Evolutionary conservation across 2,329 filamentous ascomycete species (phyloP).

Genomic region (Magnaporthiopsis rhizophila): DNA sequence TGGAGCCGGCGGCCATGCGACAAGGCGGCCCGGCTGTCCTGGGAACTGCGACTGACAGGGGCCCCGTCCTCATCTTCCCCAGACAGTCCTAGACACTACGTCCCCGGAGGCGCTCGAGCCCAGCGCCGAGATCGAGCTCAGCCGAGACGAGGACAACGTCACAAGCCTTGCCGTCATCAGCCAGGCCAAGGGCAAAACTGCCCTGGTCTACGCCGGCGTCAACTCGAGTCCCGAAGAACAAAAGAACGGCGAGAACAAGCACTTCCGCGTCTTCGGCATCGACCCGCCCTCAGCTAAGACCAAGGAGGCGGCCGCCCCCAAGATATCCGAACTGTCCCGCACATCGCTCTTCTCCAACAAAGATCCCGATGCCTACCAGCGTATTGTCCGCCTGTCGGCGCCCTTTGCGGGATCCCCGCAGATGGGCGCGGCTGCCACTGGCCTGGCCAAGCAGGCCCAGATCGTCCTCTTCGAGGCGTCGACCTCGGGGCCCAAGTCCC

Average conservation of each 20-base stretch:
- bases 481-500: conserved; percentile 33
- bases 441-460: conserved; percentile 66
- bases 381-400: conserved; percentile 46
- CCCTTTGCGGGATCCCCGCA: conserved; percentile 46
- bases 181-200: conserved; percentile 42
- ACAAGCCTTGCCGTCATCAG: conserved; percentile 69
- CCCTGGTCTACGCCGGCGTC: conserved; percentile 65
- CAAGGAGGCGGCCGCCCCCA: conserved; percentile 23
- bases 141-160: conserved; percentile 80
- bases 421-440: conserved; percentile 72
- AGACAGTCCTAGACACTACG: conserved; percentile 68
- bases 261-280: conserved; percentile 71
- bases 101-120: conserved; percentile 52
- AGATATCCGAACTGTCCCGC: conserved; percentile 44
- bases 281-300: conserved; percentile 20
- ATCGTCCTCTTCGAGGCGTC: conserved; percentile 71
- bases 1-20: not conserved
- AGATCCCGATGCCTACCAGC: conserved; percentile 50
- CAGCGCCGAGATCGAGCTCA: conserved; percentile 68
- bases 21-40: not conserved
- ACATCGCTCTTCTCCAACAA: conserved; percentile 42
- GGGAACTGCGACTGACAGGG: not conserved
- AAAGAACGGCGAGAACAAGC: conserved; percentile 69
- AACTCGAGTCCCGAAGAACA: conserved; percentile 71
- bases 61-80: conserved; percentile 1